Evolutionary conservation across 1,284 basidiomycete species (phyloP).

Genomic region (Tylopilus orsonianus): DNA sequence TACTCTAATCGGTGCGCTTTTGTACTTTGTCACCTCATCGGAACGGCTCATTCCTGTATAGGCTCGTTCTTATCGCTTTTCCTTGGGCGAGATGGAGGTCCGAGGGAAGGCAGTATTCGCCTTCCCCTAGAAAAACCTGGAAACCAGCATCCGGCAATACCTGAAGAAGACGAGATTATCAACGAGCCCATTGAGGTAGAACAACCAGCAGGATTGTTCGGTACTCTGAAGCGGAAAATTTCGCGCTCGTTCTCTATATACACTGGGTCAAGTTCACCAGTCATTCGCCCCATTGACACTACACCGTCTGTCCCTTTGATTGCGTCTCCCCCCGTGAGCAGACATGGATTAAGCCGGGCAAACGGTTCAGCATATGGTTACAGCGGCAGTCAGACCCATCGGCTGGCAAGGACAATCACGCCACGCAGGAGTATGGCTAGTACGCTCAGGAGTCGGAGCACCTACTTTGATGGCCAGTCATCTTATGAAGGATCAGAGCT

Average conservation of each 20-base stretch:
- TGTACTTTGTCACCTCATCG: neutral
- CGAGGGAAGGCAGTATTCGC: conserved; percentile 79
- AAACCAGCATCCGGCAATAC: conserved; percentile 45
- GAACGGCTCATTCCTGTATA: conserved; percentile 17
- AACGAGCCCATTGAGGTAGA: conserved; percentile 51
- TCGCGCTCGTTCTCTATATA: conserved; percentile 59
- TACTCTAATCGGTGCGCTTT: conserved; percentile 64
- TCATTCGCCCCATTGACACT: conserved; percentile 42
- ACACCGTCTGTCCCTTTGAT: conserved; percentile 47
- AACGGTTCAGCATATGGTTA: conserved; percentile 84
- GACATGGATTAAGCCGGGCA: conserved; percentile 52
- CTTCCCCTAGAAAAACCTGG: conserved; percentile 73
- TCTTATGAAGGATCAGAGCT: conserved; percentile 49
- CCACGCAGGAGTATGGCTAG: conserved; percentile 44
- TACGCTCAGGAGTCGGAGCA: conserved; percentile 49
- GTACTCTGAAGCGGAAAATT: conserved; percentile 43
- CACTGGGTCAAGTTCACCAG: conserved; percentile 36
- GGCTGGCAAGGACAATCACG: conserved; percentile 38
- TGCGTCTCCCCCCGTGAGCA: conserved; percentile 40
- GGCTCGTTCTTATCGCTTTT: conserved; percentile 88
- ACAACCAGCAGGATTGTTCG: conserved; percentile 38
- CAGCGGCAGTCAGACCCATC: conserved; percentile 50
- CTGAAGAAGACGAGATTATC: conserved; percentile 53
- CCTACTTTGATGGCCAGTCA: conserved; percentile 40
- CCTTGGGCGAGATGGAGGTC: conserved; percentile 88